Percentiles rank a stretch among this genome's conserved stretches.
These are phyloP conservation scores for Phytophthora syringae DNA, from an alignment of 352 stramenopile species.

Conservation along the genomic window DNA sequence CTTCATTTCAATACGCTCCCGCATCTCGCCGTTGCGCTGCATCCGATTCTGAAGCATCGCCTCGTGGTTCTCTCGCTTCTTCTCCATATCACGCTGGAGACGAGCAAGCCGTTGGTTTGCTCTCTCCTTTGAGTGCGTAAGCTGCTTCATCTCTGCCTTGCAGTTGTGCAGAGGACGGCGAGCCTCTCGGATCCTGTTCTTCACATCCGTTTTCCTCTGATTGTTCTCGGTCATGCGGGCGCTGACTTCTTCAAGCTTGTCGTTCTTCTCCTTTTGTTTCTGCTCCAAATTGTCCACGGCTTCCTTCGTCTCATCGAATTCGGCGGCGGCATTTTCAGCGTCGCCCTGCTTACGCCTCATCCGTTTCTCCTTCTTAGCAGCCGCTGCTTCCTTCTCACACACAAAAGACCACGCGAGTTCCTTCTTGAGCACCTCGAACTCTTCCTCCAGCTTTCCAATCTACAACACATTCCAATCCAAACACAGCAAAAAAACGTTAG, in stretches of 20 bases:
- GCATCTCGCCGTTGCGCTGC: conserved; percentile 68
- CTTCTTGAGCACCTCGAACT: conserved; percentile 80
- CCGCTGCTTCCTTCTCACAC: conserved; percentile 62
- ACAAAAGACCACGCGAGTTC: conserved; percentile 87
- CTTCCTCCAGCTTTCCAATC: conserved; percentile 77
- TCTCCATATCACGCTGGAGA: conserved; percentile 57
- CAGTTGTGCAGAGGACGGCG: conserved; percentile 67
- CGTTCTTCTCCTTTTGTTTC: conserved; percentile 74
- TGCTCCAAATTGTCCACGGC: conserved; percentile 54
- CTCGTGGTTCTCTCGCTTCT: conserved; percentile 62
- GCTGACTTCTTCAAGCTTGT: conserved; percentile 64
- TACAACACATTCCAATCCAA: conserved; percentile 27
- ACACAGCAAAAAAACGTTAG: not conserved
- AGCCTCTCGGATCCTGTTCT: conserved; percentile 70
- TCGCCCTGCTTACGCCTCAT: conserved; percentile 61
- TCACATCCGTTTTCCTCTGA: conserved; percentile 54
- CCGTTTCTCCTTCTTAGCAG: conserved; percentile 59
- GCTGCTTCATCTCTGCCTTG: conserved; percentile 71
- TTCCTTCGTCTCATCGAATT: conserved; percentile 57
- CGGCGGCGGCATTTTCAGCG: conserved; percentile 39
- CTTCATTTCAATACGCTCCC: conserved; percentile 57
- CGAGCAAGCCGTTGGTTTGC: conserved; percentile 58
- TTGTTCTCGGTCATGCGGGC: conserved; percentile 46
- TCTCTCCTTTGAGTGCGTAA: conserved; percentile 57
- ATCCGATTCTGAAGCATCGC: conserved; percentile 60